Conservation (phyloP, 768 basidiomycete genomes). For the Tricholoma sp. region DNA sequence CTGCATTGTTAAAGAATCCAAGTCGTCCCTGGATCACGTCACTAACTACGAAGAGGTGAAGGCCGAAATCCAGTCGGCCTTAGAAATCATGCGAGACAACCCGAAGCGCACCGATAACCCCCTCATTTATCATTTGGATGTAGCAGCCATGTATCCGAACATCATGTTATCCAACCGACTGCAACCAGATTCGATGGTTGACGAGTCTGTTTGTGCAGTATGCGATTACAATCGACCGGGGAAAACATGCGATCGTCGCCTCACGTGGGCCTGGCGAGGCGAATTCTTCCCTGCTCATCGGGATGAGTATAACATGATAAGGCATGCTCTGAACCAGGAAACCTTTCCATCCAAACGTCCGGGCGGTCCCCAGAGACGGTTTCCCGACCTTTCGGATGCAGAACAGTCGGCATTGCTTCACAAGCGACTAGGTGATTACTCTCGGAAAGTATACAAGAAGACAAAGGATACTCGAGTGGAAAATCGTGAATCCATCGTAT, state of each 20-base stretch:
- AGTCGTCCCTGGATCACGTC: slow-evolving; percentile 73
- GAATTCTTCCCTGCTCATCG: slow-evolving; percentile 97
- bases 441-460: slow-evolving; percentile 97
- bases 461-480: slow-evolving; percentile 96
- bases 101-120: slow-evolving; percentile 88
- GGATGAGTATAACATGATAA: slow-evolving; percentile 99
- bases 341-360: slow-evolving; percentile 78
- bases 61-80: slow-evolving; percentile 61
- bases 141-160: slow-evolving; percentile 99
- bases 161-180: slow-evolving; percentile 99
- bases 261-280: slow-evolving; percentile 99
- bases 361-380: slow-evolving; percentile 69
- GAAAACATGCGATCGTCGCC: slow-evolving; percentile 87
- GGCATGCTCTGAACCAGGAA: slow-evolving; percentile 94
- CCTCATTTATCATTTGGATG: slow-evolving; percentile 97
- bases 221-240: slow-evolving; percentile 98
- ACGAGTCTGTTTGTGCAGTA: slow-evolving; percentile 94
- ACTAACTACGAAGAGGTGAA: slow-evolving; percentile 96
- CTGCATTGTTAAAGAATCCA: slow-evolving; percentile 82
- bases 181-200: slow-evolving; percentile 96
- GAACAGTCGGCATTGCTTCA: slow-evolving; percentile 93
- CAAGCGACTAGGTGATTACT: slow-evolving; percentile 97
- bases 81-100: slow-evolving; percentile 88
- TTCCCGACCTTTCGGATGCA: slow-evolving; percentile 71
- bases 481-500: slow-evolving; percentile 90